Evolutionary conservation across 805 yeast genomes (phyloP).

Genomic region (Metschnikowia kunwiensis): DNA sequence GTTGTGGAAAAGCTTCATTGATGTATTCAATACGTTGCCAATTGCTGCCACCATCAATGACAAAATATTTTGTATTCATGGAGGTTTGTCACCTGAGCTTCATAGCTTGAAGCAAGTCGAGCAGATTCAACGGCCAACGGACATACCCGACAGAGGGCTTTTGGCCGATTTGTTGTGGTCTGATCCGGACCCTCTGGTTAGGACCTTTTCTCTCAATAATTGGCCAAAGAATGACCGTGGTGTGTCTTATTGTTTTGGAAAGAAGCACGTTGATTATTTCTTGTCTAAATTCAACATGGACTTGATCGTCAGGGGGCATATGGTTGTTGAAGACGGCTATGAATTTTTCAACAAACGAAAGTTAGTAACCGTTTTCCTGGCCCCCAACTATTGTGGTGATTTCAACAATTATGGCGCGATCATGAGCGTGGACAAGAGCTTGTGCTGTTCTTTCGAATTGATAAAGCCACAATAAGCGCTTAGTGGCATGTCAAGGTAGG

Average conservation of each 20-base stretch:
- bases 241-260: constrained; percentile 74
- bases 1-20: constrained; percentile 52
- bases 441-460: constrained; percentile 70
- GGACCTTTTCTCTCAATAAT: constrained; percentile 37
- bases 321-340: constrained; percentile 89
- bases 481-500: background rate
- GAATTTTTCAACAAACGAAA: constrained; percentile 74
- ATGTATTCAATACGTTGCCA: constrained; percentile 57
- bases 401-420: constrained; percentile 79
- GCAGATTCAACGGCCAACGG: constrained; percentile 74
- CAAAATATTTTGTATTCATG: constrained; percentile 58
- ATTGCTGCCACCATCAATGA: constrained; percentile 61
- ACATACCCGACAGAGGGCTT: constrained; percentile 76
- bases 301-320: constrained; percentile 77
- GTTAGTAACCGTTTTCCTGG: constrained; percentile 75
- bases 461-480: constrained; percentile 50
- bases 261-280: constrained; percentile 68
- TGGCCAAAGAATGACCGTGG: constrained; percentile 87
- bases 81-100: constrained; percentile 75
- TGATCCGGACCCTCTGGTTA: constrained; percentile 59
- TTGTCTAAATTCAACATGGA: constrained; percentile 67
- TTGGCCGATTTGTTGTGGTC: constrained; percentile 81
- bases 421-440: constrained; percentile 64
- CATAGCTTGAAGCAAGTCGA: constrained; percentile 64
- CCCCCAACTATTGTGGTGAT: constrained; percentile 84